Conservation (phyloP, 75 land plant genomes). For the Pseudotsuga menziesii region DNA sequence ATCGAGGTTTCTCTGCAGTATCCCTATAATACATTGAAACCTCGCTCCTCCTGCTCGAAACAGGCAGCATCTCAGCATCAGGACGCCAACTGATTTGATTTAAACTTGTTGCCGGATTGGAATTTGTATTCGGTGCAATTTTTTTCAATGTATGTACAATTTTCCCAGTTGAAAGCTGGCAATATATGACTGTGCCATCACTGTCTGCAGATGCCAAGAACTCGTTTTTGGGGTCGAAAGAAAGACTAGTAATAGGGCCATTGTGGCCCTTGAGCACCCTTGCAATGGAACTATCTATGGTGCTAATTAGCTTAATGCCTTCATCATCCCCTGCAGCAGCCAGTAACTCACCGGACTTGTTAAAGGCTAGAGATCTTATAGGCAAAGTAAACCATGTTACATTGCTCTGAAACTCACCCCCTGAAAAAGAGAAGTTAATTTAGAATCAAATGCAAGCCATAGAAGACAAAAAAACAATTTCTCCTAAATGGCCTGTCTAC, state of each 20-base stretch:
- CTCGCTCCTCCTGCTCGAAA: constrained; percentile 69
- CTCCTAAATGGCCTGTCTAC: too few relatives aligned
- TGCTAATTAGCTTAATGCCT: constrained; percentile 73
- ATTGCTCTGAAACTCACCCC: constrained; percentile 79
- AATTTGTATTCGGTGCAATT: constrained; percentile 53
- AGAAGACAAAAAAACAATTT: background rate
- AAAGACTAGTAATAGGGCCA: constrained; percentile 55
- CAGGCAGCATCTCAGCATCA: constrained; percentile 69
- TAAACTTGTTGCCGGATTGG: constrained; percentile 22
- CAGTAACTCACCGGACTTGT: constrained; percentile 59
- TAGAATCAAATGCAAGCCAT: background rate
- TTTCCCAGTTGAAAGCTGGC: constrained; percentile 71
- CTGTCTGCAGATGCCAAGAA: constrained; percentile 74
- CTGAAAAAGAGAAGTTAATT: constrained; percentile 24
- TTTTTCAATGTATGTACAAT: constrained; percentile 43
- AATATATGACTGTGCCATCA: constrained; percentile 62
- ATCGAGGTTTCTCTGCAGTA: constrained; percentile 86
- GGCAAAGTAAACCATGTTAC: constrained; percentile 78
- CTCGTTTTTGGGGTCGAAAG: constrained; percentile 79
- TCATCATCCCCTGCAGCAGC: constrained; percentile 93
- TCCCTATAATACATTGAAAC: constrained; percentile 84
- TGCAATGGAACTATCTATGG: constrained; percentile 68
- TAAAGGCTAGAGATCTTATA: constrained; percentile 64
- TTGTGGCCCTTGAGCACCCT: constrained; percentile 80
- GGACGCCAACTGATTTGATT: constrained; percentile 79